A percentile compares a stretch with the other conserved stretches of the same genome.
Evolutionary conservation across 352 stramenopile genomes (phyloP).

Genomic region (Phytophthora boehmeriae): DNA sequence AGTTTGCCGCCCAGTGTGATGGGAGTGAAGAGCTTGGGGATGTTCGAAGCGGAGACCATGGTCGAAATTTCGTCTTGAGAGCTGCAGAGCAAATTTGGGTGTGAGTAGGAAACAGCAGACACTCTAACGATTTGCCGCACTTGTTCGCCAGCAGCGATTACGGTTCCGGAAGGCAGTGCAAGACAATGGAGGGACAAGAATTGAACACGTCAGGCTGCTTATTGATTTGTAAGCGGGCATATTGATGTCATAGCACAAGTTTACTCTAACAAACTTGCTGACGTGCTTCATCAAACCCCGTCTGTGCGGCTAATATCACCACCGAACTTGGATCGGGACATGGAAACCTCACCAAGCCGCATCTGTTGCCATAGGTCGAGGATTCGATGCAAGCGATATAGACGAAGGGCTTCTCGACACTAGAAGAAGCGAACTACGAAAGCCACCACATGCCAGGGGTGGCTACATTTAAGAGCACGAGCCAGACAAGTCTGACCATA

Average conservation of each 20-base stretch:
- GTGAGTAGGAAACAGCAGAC: conserved; percentile 1
- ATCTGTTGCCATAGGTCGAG: conserved; percentile 11
- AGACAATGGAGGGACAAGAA: background rate
- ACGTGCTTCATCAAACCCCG: conserved; percentile 3
- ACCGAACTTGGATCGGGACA: too few species aligned
- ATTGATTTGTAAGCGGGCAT: conserved; percentile 5
- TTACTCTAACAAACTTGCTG: conserved; percentile 10
- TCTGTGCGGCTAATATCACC: too few species aligned
- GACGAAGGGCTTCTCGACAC: conserved; percentile 36
- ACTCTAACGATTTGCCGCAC: background rate
- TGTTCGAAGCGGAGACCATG: conserved; percentile 29
- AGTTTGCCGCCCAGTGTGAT: conserved; percentile 36
- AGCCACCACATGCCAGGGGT: conserved; percentile 23
- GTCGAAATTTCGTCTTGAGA: conserved; percentile 1
- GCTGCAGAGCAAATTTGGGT: conserved; percentile 15
- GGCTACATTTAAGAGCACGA: background rate
- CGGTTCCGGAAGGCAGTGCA: background rate
- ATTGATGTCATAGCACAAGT: conserved; percentile 5
- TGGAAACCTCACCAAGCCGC: conserved; percentile 9
- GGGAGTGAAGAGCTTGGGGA: conserved; percentile 38
- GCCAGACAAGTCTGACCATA: conserved; percentile 11
- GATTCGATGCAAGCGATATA: conserved; percentile 26
- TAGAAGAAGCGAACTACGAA: conserved; percentile 33
- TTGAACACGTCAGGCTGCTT: background rate
- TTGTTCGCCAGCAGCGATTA: background rate